Conservation (phyloP, 352 stramenopile genomes). For the Blastocystis sp. region DNA sequence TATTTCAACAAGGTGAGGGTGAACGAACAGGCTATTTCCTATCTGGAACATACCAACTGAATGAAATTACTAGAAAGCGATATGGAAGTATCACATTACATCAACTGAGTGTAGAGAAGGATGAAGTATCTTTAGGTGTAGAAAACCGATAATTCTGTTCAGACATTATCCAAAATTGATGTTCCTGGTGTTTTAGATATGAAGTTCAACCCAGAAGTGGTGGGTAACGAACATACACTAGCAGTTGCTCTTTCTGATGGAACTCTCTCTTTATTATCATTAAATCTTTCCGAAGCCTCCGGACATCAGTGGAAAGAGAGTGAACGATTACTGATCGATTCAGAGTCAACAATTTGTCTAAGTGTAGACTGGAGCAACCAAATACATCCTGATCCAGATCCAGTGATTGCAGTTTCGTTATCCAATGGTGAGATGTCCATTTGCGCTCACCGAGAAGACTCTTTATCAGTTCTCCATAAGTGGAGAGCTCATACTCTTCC, state of each 20-base stretch:
- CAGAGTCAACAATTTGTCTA: constrained; percentile 30
- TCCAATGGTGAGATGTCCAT: constrained; percentile 55
- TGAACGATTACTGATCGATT: constrained; percentile 19
- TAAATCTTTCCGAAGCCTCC: background rate
- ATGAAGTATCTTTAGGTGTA: background rate
- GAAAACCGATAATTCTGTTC: background rate
- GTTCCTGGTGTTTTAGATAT: constrained; percentile 58
- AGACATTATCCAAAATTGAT: background rate
- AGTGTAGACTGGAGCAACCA: constrained; percentile 67
- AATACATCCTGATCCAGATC: background rate
- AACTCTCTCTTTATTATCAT: background rate
- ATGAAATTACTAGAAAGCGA: constrained; percentile 39
- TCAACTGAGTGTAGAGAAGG: background rate
- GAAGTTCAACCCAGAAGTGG: constrained; percentile 52
- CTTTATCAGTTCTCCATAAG: background rate
- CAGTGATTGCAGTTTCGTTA: constrained; percentile 18
- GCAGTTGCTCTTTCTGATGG: constrained; percentile 55
- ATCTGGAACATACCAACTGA: constrained; percentile 59
- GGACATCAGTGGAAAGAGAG: background rate
- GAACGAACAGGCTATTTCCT: constrained; percentile 49
- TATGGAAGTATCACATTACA: constrained; percentile 53
- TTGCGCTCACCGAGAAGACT: background rate
- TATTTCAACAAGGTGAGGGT: background rate
- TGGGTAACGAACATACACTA: background rate
- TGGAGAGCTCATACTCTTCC: constrained; percentile 56